These are phyloP conservation scores for Malus sylvestris DNA, from an alignment of 306 rosid genomes.

Conservation along the genomic window DNA sequence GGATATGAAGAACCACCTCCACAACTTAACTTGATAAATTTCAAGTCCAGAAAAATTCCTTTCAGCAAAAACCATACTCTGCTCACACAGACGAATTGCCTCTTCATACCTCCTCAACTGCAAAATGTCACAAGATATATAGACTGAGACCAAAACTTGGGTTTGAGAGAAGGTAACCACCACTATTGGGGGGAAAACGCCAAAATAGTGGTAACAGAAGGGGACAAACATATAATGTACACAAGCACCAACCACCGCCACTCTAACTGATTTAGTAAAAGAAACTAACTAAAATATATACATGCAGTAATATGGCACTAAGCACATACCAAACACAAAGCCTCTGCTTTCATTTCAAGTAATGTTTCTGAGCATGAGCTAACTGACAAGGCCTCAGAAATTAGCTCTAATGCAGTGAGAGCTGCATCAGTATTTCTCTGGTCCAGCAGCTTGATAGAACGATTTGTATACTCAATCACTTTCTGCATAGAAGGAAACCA, in stretches of 20 bases:
- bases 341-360: conserved; percentile 89
- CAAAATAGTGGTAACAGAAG: not conserved
- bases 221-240: not conserved
- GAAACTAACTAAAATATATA: conserved; percentile 11
- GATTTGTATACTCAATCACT: conserved; percentile 43
- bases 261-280: not conserved
- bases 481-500: conserved; percentile 45
- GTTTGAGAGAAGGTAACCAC: not conserved
- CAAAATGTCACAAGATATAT: conserved; percentile 27
- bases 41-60: conserved; percentile 42
- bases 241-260: not conserved
- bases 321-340: conserved; percentile 56
- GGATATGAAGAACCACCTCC: conserved; percentile 85
- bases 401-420: conserved; percentile 52
- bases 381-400: conserved; percentile 61
- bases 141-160: not conserved
- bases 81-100: conserved; percentile 67
- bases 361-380: conserved; percentile 73
- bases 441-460: conserved; percentile 54
- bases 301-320: conserved; percentile 12
- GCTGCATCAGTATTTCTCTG: conserved; percentile 60
- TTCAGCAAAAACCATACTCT: conserved; percentile 64
- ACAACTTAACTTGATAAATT: conserved; percentile 34
- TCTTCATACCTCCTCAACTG: conserved; percentile 75
- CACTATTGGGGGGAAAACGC: not conserved